Percentiles rank a stretch among this genome's conserved stretches.
Evolutionary conservation across 2,329 filamentous ascomycete genomes (phyloP).

Genomic region (Coniochaeta sp.): DNA sequence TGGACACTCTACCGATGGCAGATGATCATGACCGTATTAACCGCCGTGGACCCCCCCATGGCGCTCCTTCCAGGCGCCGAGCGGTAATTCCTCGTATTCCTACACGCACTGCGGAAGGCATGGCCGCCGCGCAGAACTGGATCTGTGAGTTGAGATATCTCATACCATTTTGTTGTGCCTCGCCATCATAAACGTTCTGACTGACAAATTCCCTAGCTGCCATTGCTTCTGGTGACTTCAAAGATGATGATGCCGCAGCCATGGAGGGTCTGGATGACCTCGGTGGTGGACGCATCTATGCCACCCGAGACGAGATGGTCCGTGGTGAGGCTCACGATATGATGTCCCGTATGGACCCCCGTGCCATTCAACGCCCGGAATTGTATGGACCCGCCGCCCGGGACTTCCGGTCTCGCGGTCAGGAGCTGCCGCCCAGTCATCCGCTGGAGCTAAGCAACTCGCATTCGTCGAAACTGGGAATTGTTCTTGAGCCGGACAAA

Average conservation of each 20-base stretch:
- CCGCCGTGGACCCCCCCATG: neutral
- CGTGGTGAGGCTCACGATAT: neutral
- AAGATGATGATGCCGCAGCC: neutral
- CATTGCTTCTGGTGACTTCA: neutral
- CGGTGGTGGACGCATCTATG: neutral
- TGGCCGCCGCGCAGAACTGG: neutral
- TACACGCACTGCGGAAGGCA: neutral
- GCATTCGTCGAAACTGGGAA: neutral
- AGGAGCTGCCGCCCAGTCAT: neutral
- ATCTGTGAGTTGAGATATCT: neutral
- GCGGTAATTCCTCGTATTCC: neutral
- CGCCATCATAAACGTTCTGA: neutral
- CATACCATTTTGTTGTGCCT: neutral
- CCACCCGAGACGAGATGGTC: neutral
- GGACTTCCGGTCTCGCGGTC: neutral
- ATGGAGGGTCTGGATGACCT: neutral
- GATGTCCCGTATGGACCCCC: neutral
- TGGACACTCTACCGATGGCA: neutral
- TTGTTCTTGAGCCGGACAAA: neutral
- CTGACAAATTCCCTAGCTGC: neutral
- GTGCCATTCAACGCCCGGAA: neutral
- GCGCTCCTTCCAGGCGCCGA: neutral
- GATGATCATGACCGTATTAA: neutral
- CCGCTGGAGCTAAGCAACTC: neutral
- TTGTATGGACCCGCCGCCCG: neutral